phyloP scores from a whole-genome alignment of 1,284 basidiomycete genomes.

The Irpex lacteus region DNA sequence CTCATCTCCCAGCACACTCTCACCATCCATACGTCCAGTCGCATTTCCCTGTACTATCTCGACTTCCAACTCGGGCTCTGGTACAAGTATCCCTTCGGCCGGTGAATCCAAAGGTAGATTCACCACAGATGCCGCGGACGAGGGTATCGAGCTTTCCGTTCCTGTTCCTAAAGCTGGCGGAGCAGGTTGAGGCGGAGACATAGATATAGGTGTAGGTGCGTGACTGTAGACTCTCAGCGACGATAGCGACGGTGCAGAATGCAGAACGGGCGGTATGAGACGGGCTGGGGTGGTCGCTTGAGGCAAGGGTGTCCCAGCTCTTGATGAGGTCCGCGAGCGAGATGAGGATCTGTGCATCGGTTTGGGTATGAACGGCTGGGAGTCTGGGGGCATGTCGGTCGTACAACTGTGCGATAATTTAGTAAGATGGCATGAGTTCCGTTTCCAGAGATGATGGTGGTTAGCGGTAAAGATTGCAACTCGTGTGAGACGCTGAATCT shows the following conservation, averaged over 20 bases:
- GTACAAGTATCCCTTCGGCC: constrained; percentile 62
- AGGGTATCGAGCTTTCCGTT: constrained; percentile 49
- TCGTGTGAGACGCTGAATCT: neutral
- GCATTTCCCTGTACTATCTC: constrained; percentile 51
- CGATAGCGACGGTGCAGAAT: constrained; percentile 31
- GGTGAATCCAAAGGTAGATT: constrained; percentile 39
- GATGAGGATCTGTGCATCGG: constrained; percentile 26
- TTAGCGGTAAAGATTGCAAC: neutral
- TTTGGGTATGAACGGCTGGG: constrained; percentile 18
- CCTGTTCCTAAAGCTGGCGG: constrained; percentile 13
- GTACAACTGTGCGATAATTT: neutral
- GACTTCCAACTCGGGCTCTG: constrained; percentile 57
- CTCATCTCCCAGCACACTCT: constrained; percentile 39
- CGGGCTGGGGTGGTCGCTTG: constrained; percentile 23
- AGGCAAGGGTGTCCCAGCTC: constrained; percentile 30
- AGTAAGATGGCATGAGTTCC: neutral
- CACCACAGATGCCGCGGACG: constrained; percentile 53
- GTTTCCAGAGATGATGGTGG: neutral
- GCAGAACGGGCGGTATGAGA: constrained; percentile 27
- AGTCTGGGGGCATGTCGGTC: neutral
- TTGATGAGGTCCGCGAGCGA: constrained; percentile 28
- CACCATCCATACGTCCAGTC: constrained; percentile 38
- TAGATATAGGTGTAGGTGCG: constrained; percentile 21
- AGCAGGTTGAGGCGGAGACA: constrained; percentile 12
- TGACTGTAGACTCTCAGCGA: constrained; percentile 30